A percentile compares a stretch with the other conserved stretches of the same genome.
These are phyloP conservation scores for Pseudozyma pruni DNA, from an alignment of 1,284 basidiomycete species.

Conservation along the genomic window DNA sequence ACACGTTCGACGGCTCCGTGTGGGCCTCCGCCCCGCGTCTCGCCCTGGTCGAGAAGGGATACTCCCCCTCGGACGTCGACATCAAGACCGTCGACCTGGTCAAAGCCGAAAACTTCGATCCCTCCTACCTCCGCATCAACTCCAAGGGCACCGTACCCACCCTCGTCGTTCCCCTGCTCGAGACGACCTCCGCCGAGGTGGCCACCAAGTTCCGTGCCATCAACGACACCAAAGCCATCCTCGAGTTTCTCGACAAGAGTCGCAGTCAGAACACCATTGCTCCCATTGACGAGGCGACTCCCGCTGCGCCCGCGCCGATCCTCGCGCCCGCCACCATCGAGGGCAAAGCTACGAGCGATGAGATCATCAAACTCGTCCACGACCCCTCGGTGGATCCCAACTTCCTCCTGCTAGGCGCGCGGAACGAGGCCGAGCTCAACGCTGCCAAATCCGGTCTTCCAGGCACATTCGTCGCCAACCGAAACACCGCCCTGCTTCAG, in stretches of 20 bases:
- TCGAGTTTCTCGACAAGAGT: slow-evolving; percentile 75
- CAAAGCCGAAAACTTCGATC: slow-evolving; percentile 74
- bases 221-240: slow-evolving; percentile 80
- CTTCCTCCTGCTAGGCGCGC: slow-evolving; percentile 69
- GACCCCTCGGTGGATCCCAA: slow-evolving; percentile 71
- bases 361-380: slow-evolving; percentile 76
- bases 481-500: slow-evolving; percentile 71
- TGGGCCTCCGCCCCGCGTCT: slow-evolving; percentile 53
- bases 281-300: slow-evolving; percentile 76
- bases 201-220: slow-evolving; percentile 84
- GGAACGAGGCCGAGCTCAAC: slow-evolving; percentile 66
- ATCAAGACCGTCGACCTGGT: slow-evolving; percentile 60
- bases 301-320: slow-evolving; percentile 79
- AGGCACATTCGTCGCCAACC: slow-evolving; percentile 70
- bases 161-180: slow-evolving; percentile 81
- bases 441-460: slow-evolving; percentile 64
- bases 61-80: slow-evolving; percentile 53
- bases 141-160: slow-evolving; percentile 85
- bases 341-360: slow-evolving; percentile 73
- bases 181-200: slow-evolving; percentile 77
- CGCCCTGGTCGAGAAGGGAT: slow-evolving; percentile 55
- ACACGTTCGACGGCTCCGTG: slow-evolving; percentile 55
- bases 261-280: slow-evolving; percentile 70
- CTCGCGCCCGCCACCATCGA: slow-evolving; percentile 84
- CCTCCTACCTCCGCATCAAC: slow-evolving; percentile 79